Percentiles rank a stretch among this genome's conserved stretches.
Conservation (phyloP, 1,284 basidiomycete species). For the Dichomitus squalens region DNA sequence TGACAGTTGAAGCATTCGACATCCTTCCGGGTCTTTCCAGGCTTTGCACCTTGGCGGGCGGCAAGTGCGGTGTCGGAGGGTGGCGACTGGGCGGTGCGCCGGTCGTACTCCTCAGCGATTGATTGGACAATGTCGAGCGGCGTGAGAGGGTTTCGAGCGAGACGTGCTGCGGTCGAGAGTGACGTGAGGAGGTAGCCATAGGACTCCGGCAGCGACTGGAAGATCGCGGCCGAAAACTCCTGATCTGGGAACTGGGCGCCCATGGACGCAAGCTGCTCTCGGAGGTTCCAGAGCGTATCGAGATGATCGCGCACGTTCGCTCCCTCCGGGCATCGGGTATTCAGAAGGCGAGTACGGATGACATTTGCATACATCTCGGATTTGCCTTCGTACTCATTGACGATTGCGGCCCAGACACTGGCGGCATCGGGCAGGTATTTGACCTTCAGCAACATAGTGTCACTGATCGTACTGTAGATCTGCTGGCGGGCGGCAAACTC, state of each 20-base stretch:
- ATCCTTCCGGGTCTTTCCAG: constrained; percentile 4
- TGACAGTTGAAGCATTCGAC: constrained; percentile 29
- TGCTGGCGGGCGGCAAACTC: constrained; percentile 7
- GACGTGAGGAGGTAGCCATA: constrained; percentile 11
- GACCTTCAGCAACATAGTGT: constrained; percentile 9
- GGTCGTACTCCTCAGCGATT: constrained; percentile 25
- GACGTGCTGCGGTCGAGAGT: constrained; percentile 13
- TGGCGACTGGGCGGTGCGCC: constrained; percentile 1
- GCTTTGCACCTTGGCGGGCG: neutral
- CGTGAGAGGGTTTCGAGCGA: constrained; percentile 14
- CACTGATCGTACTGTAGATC: constrained; percentile 11
- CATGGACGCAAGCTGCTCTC: constrained; percentile 23
- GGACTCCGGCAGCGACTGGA: constrained; percentile 27
- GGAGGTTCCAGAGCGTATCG: constrained; percentile 20
- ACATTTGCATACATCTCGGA: constrained; percentile 9
- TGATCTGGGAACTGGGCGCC: constrained; percentile 22
- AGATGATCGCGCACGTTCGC: constrained; percentile 28
- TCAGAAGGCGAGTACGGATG: constrained; percentile 5
- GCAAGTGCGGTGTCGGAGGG: constrained; percentile 10
- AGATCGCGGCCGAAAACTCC: constrained; percentile 28
- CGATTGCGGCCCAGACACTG: constrained; percentile 11
- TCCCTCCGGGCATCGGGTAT: constrained; percentile 14
- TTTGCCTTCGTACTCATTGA: constrained; percentile 6
- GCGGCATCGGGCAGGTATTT: constrained; percentile 1
- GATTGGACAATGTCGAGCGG: constrained; percentile 20